Evolutionary conservation across 1,284 basidiomycete genomes (phyloP).

Genomic region (Cryptococcus sp.): DNA sequence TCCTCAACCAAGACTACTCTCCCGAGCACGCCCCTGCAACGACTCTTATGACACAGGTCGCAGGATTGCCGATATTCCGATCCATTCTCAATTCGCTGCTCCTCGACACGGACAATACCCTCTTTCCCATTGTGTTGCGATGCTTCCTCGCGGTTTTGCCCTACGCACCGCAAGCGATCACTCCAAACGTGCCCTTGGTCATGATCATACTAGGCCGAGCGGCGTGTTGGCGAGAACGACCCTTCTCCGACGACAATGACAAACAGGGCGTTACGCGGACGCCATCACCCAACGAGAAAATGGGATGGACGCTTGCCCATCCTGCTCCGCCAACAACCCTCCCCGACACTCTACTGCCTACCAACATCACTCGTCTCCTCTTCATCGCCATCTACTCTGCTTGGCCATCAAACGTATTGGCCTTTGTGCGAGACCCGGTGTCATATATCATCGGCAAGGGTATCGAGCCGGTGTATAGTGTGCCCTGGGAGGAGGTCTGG

Average conservation of each 20-base stretch:
- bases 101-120: conserved; percentile 35
- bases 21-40: conserved; percentile 17
- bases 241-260: conserved; percentile 24
- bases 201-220: conserved; percentile 38
- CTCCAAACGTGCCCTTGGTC: conserved; percentile 30
- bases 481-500: conserved; percentile 39
- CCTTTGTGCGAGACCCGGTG: conserved; percentile 36
- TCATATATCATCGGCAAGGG: conserved; percentile 30
- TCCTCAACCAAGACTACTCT: conserved; percentile 22
- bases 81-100: conserved; percentile 25
- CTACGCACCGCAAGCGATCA: conserved; percentile 27
- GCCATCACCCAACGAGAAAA: conserved; percentile 14
- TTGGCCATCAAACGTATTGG: conserved; percentile 44
- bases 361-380: conserved; percentile 26
- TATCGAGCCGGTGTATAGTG: conserved; percentile 28
- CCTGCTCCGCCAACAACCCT: background rate
- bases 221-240: conserved; percentile 39
- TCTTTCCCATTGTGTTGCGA: conserved; percentile 33
- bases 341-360: conserved; percentile 16
- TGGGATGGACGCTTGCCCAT: conserved; percentile 25
- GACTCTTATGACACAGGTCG: conserved; percentile 26
- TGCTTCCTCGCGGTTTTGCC: conserved; percentile 30
- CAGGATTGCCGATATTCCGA: conserved; percentile 18
- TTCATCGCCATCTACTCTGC: conserved; percentile 35
- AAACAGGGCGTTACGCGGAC: conserved; percentile 27